Base-by-base conservation (phyloP, 495 filamentous ascomycete species). In the Hypoxylon trugodes region DNA sequence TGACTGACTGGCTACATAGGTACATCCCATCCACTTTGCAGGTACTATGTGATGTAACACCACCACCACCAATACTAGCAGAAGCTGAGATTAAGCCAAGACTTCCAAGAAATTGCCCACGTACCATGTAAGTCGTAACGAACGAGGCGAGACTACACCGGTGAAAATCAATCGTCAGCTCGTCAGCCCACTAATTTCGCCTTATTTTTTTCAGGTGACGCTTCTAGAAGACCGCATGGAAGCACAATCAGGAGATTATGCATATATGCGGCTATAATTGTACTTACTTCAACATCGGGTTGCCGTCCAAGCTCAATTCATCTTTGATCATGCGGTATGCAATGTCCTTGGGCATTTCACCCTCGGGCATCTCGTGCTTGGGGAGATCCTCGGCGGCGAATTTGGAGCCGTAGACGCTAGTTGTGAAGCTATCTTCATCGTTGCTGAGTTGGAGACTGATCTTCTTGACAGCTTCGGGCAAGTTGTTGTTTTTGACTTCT, bases 271-370 rank as follows among this genome's bases (percentile, higher is more conserved):
- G n/a, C 3, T 51, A 37, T 28, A 4, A 74, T n/a, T n/a, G n/a
- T n/a, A n/a, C 87, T 65, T 83, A 90, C 86, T 96, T 93, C 57
- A 93, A 82, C 83, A 90, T 90, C 8, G 90, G 90, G 54, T 93
- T 96, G n/a, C 90, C 90, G 73, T 97, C 92, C 59, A 96, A 76
- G 64, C 88, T 92, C 67, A 96, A 75, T 69, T 97, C 92, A 71
- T 97, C 93, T 78, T 92, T 93, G 79, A 97, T 97, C 91, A 96
- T 90, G 37, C 91, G 89, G 74, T 96, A 93, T 9, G 92, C 92
- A n/a, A 94, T 81, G 66, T 96, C 90, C 57, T 86, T 88, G 37
- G 91, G 91, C 91, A 94, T 94, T 75, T 94, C 90, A 5, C 74
- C 65, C 69, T 96, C 92, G n/a, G 93, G 92, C 89, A 97, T 96